Base-by-base conservation (phyloP, 2,329 filamentous ascomycete species). In the Colletotrichum paranaense region DNA sequence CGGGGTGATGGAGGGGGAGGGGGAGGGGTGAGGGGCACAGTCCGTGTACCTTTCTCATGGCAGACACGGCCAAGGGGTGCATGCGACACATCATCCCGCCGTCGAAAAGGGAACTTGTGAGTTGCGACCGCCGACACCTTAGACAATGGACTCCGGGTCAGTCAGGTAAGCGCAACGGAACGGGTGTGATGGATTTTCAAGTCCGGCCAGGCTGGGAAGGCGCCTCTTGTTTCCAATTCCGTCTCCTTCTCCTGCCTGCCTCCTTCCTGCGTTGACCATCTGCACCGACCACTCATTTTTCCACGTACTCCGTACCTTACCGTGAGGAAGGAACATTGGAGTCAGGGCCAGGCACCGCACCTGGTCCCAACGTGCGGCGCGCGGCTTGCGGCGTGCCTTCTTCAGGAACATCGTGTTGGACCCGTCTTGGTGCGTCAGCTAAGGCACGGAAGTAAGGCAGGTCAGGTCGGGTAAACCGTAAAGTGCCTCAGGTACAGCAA, bases 1-100 rank as follows among this genome's bases (percentile, higher is more conserved):
- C 70, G 56, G 46, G 67, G 35, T 59, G 64, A 62, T 57, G 64
- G 68, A 68, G 64, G 68, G 64, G 55, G 24, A 35, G 35, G 30
- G 24, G 67, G 38, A 28, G 30, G 63, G 26, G 22, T 32, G 66
- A 69, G 70, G 70, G 70, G 70, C 70, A 59, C 38, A 53, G 42
- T 46, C 30, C 19, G 35, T 26, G 68, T 71, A 52, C 46, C 26
- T 24, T 53, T 2, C 16, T 16, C 30, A 26, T 8, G 55, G 11
- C 9, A 38, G 19, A 16, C 19, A 32, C 46, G 22, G 62, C 5
- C 14, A 55, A 65, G 55, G 30, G 22, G 32, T 65, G 56, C 49
- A 65, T 56, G 22, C 49, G 62, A 38, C 32, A 56, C n/a, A n/a
- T 64, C 28, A 35, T 53, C 19, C 16, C 30, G 22, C 16, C 46